phyloP scores from a whole-genome alignment of 164 flowering plant genomes.

The Piper longum region DNA sequence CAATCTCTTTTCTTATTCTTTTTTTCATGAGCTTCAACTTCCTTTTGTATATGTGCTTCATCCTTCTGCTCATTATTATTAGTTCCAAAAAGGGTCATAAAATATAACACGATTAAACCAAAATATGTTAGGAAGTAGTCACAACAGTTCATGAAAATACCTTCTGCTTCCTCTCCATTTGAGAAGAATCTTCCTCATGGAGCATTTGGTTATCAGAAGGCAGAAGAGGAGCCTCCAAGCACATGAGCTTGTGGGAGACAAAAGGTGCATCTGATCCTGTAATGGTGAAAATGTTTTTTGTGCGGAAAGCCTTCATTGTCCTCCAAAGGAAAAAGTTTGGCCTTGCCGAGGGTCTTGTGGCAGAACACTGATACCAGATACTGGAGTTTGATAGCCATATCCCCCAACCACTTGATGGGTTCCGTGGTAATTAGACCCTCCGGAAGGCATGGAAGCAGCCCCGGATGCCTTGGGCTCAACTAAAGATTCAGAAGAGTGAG shows the following conservation, averaged over 20 bases:
- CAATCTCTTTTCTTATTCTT: conserved; percentile 75
- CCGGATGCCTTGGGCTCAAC: conserved; percentile 10
- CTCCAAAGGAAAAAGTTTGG: too few species aligned
- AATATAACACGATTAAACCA: too few species aligned
- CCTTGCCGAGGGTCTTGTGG: too few species aligned
- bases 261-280: conserved; percentile 29
- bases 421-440: conserved; percentile 21
- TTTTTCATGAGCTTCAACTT: conserved; percentile 86
- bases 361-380: conserved; percentile 30
- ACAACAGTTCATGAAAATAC: conserved; percentile 16
- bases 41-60: conserved; percentile 75
- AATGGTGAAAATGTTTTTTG: conserved; percentile 21
- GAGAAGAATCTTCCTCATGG: conserved; percentile 39
- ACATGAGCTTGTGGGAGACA: conserved; percentile 34
- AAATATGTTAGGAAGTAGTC: background rate
- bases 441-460: too few species aligned
- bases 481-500: conserved; percentile 36
- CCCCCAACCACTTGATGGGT: conserved; percentile 33
- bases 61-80: conserved; percentile 37
- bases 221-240: conserved; percentile 33
- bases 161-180: conserved; percentile 74
- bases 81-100: too few species aligned
- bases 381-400: conserved; percentile 37
- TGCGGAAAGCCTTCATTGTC: too few species aligned
- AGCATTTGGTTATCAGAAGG: conserved; percentile 33